Evolutionary conservation across 75 land plant genomes (phyloP).

Genomic region (Cunninghamia lanceolata): DNA sequence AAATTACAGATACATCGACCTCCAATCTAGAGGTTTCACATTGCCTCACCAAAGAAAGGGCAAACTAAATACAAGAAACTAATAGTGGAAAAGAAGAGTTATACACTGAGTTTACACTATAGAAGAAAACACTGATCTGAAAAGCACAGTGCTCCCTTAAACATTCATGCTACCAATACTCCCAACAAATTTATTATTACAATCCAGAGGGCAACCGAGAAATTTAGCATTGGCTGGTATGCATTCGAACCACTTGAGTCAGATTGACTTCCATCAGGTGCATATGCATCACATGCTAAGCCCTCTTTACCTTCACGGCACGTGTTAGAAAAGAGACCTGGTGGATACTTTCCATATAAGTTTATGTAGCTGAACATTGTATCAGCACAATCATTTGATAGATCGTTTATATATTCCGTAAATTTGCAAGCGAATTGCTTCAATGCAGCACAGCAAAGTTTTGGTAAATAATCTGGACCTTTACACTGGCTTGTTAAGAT

Average conservation of each 20-base stretch:
- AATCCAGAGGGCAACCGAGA: not conserved
- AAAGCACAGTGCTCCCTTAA: not conserved
- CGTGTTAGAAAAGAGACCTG: conserved; percentile 44
- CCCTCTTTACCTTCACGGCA: conserved; percentile 50
- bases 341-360: conserved; percentile 54
- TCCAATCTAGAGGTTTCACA: not conserved
- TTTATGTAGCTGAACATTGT: conserved; percentile 68
- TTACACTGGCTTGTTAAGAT: conserved; percentile 66
- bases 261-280: not conserved
- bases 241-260: not conserved
- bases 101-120: not conserved
- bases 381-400: conserved; percentile 41
- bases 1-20: not conserved
- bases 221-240: not conserved
- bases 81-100: not conserved
- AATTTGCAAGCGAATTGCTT: conserved; percentile 56
- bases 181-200: not conserved
- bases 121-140: not conserved
- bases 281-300: conserved; percentile 26
- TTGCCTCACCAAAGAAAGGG: not conserved
- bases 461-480: conserved; percentile 33
- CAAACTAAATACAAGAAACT: conserved; percentile 1
- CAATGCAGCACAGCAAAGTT: conserved; percentile 45
- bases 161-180: not conserved
- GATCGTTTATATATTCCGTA: conserved; percentile 38